Percentiles rank a stretch among this genome's conserved stretches.
These are phyloP conservation scores for Gautieria morchelliformis DNA, from an alignment of 768 basidiomycete genomes.

Conservation along the genomic window DNA sequence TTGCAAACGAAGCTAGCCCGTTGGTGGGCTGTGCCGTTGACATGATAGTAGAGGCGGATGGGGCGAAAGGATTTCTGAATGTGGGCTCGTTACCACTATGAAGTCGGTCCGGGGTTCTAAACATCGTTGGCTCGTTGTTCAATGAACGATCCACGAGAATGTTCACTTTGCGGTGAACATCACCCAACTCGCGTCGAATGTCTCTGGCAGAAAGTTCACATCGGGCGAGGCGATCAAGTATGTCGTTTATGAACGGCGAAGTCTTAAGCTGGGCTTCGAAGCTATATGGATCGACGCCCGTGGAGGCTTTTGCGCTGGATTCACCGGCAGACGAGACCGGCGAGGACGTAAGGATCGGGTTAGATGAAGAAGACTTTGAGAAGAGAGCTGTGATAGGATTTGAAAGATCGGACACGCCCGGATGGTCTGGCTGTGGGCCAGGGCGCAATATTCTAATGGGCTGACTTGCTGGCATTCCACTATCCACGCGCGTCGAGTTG, in stretches of 20 bases:
- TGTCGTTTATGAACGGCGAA: conserved; percentile 67
- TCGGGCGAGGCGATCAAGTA: conserved; percentile 63
- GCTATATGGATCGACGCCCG: conserved; percentile 34
- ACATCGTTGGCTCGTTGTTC: conserved; percentile 16
- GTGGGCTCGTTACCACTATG: conserved; percentile 42
- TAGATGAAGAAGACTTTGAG: conserved; percentile 34
- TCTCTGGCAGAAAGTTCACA: conserved; percentile 63
- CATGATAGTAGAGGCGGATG: conserved; percentile 14
- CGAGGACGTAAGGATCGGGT: conserved; percentile 44
- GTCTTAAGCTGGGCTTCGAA: conserved; percentile 69
- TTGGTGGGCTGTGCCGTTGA: not conserved
- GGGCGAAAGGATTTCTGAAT: conserved; percentile 75
- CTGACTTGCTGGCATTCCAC: not conserved
- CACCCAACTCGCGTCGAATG: conserved; percentile 63
- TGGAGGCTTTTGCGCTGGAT: conserved; percentile 49
- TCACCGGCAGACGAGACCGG: conserved; percentile 76
- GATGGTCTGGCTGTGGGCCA: not conserved
- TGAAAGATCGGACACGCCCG: conserved; percentile 14
- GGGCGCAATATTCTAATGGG: conserved; percentile 4
- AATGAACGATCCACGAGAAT: conserved; percentile 63
- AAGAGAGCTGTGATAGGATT: conserved; percentile 23
- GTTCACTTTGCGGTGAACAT: conserved; percentile 71
- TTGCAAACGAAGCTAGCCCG: conserved; percentile 35
- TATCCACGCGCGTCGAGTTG: not conserved
- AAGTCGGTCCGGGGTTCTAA: conserved; percentile 13